phyloP scores from a whole-genome alignment of 2,329 filamentous ascomycete genomes.

The Ceratocystis papillata region DNA sequence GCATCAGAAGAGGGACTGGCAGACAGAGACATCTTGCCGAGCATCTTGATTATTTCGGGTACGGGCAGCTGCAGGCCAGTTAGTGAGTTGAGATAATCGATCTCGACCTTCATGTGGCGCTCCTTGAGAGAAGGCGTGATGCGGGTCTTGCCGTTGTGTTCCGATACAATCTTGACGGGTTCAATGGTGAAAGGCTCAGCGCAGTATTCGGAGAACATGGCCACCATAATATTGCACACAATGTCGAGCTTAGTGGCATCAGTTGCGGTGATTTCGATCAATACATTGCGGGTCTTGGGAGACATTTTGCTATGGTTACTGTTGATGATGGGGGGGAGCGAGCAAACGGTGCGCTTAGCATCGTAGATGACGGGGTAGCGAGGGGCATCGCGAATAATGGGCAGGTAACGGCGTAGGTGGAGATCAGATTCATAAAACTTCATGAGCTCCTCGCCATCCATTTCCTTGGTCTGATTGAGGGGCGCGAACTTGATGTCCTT shows the following conservation, averaged over 20 bases:
- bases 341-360: slow-evolving; percentile 74
- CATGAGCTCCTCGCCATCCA: slow-evolving; percentile 86
- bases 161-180: slow-evolving; percentile 81
- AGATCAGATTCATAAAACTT: slow-evolving; percentile 89
- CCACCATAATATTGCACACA: slow-evolving; percentile 86
- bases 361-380: slow-evolving; percentile 96
- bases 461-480: slow-evolving; percentile 79
- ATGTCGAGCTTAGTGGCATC: slow-evolving; percentile 95
- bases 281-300: slow-evolving; percentile 78
- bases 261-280: slow-evolving; percentile 94
- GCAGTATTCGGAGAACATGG: slow-evolving; percentile 95
- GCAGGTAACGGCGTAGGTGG: slow-evolving; percentile 78
- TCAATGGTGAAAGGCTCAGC: slow-evolving; percentile 84
- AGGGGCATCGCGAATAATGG: slow-evolving; percentile 87
- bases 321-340: slow-evolving; percentile 95
- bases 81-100: slow-evolving; percentile 89
- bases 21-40: slow-evolving; percentile 81
- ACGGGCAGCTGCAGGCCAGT: slow-evolving; percentile 70
- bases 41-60: slow-evolving; percentile 63
- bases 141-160: slow-evolving; percentile 76
- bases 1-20: slow-evolving; percentile 55
- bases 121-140: slow-evolving; percentile 72
- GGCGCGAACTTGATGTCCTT: slow-evolving; percentile 84
- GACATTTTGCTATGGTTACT: slow-evolving; percentile 94
- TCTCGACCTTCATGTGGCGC: slow-evolving; percentile 66